Evolutionary conservation across 192 early-diverging fungal genomes (phyloP).

Genomic region (Gonapodya prolifera): DNA sequence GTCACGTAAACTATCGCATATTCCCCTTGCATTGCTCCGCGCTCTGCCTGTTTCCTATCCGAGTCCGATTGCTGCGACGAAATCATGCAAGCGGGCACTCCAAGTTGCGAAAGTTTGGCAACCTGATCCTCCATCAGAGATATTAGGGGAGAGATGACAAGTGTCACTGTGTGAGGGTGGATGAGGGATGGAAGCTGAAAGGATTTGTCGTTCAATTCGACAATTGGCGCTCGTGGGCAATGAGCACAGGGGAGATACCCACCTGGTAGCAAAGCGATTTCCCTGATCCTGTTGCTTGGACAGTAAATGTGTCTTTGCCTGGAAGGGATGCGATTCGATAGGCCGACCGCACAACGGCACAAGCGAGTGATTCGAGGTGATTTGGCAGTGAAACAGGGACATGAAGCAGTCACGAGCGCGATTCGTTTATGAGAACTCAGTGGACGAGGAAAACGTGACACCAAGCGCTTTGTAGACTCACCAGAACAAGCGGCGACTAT

Average conservation of each 20-base stretch:
- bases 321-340: neutral
- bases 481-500: neutral
- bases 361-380: neutral
- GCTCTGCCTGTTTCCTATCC: neutral
- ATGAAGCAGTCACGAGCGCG: neutral
- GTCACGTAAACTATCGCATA: constrained; percentile 30
- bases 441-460: no score
- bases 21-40: neutral
- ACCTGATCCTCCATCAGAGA: constrained; percentile 10
- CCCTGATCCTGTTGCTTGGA: constrained; percentile 50
- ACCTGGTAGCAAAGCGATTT: constrained; percentile 75
- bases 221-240: no score
- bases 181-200: constrained; percentile 17
- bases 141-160: constrained; percentile 6
- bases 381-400: neutral
- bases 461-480: no score
- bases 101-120: neutral
- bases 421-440: no score
- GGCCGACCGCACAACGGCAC: neutral
- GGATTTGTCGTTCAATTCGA: no score
- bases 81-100: constrained; percentile 3
- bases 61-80: neutral
- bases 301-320: constrained; percentile 28
- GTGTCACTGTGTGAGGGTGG: constrained; percentile 16
- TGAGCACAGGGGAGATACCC: no score